phyloP scores from a whole-genome alignment of 495 filamentous ascomycete genomes.

The Aspergillus campestris region DNA sequence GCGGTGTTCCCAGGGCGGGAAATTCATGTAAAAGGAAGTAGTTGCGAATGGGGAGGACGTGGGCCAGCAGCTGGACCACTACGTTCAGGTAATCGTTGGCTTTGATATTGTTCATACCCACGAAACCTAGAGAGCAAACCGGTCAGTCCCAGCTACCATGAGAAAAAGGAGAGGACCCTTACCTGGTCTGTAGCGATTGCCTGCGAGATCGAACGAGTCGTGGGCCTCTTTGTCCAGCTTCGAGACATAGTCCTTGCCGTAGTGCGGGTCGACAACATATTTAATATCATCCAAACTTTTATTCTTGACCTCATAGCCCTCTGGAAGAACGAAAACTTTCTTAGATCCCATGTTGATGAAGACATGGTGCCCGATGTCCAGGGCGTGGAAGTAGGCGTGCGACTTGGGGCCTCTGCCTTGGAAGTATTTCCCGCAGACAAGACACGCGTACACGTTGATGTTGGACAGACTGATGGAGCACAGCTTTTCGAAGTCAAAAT shows the following conservation, averaged over 20 bases:
- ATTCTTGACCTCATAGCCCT: conserved; percentile 94
- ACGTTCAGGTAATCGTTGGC: conserved; percentile 99
- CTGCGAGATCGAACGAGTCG: conserved; percentile 67
- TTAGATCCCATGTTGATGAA: conserved; percentile 96
- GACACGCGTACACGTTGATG: conserved; percentile 97
- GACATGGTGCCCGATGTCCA: conserved; percentile 92
- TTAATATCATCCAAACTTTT: conserved; percentile 98
- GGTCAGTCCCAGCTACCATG: background rate
- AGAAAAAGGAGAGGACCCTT: conserved; percentile 6
- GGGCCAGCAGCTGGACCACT: conserved; percentile 84
- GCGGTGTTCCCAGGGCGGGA: conserved; percentile 37
- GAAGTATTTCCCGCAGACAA: conserved; percentile 97
- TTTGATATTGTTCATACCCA: conserved; percentile 99
- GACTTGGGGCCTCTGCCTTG: conserved; percentile 90
- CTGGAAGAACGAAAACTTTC: conserved; percentile 90
- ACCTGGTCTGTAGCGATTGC: conserved; percentile 79
- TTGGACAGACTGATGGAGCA: conserved; percentile 94
- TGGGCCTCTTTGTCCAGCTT: conserved; percentile 71
- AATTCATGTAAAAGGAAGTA: conserved; percentile 76
- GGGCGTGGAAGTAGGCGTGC: conserved; percentile 94
- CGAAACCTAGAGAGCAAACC: conserved; percentile 53
- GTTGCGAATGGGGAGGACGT: conserved; percentile 85
- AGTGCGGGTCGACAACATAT: conserved; percentile 91
- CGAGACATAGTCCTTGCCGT: conserved; percentile 66
- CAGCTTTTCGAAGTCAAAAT: conserved; percentile 97